Evolutionary conservation across 169 alveolate species (phyloP).

Genomic region (Eimeria acervulina): DNA sequence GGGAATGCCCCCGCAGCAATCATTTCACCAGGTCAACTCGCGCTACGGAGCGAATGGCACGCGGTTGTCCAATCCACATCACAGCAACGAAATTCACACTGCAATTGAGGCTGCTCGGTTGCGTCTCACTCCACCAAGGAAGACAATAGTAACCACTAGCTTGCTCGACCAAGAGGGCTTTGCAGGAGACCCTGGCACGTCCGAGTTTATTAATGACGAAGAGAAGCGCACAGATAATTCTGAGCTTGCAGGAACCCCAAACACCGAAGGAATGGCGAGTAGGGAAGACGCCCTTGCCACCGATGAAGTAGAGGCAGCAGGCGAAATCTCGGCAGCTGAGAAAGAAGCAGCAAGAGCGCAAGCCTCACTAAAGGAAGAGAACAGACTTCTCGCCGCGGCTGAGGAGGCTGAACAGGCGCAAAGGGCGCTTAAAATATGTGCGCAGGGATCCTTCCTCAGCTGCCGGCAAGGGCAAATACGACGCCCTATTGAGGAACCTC

Average conservation of each 20-base stretch:
- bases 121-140: slow-evolving; percentile 27
- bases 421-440: slow-evolving; percentile 20
- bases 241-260: neutral
- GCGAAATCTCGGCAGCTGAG: neutral
- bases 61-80: neutral
- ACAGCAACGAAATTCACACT: neutral
- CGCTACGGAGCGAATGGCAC: neutral
- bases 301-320: neutral
- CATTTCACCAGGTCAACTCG: neutral
- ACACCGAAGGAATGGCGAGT: neutral
- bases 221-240: neutral
- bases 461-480: slow-evolving; percentile 13
- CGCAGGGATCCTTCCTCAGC: slow-evolving; percentile 62
- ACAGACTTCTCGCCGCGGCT: slow-evolving; percentile 18
- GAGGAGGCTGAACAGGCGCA: slow-evolving; percentile 40
- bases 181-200: neutral
- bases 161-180: neutral
- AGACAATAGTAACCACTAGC: neutral
- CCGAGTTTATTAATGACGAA: neutral
- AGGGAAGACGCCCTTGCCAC: neutral
- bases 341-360: neutral
- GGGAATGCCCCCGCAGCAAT: neutral
- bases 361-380: neutral
- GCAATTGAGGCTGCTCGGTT: slow-evolving; percentile 27
- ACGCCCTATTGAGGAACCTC: neutral